Evolutionary conservation across 352 stramenopile genomes (phyloP).

Genomic region (Globisporangium okanoganense): DNA sequence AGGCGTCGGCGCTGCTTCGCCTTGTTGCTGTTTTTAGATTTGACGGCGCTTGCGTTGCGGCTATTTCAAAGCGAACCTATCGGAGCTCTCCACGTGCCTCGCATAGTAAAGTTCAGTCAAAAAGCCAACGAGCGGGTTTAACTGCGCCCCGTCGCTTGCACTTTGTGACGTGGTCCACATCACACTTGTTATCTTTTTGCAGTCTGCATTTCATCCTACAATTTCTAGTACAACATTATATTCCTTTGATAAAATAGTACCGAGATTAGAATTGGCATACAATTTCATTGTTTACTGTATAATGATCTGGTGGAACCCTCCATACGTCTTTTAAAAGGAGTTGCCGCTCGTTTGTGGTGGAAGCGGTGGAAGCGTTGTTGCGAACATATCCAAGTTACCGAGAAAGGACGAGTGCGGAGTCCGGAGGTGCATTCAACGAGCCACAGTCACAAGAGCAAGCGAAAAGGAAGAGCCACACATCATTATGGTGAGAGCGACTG

Average conservation of each 20-base stretch:
- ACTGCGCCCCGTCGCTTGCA: background rate
- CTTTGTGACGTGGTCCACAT: background rate
- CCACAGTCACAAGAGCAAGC: background rate
- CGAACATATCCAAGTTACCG: background rate
- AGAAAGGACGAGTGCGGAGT: background rate
- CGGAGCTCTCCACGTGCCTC: conserved; percentile 8
- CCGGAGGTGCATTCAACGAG: background rate
- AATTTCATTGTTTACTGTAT: background rate
- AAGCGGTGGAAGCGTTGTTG: too few species aligned
- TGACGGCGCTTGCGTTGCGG: conserved; percentile 1
- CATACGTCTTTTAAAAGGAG: background rate
- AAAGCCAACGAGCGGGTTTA: background rate
- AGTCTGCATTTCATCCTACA: background rate
- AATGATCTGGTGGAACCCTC: background rate
- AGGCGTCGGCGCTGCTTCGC: background rate
- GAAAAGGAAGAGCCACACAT: background rate
- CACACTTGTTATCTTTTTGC: background rate
- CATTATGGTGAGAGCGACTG: conserved; percentile 2
- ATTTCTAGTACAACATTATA: background rate
- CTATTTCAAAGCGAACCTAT: conserved; percentile 8
- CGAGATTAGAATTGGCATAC: background rate
- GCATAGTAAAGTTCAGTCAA: background rate
- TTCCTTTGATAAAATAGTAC: background rate
- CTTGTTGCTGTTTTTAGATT: conserved; percentile 3
- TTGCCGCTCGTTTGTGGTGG: background rate